Base-by-base conservation (phyloP, 1,284 basidiomycete species). In the Cutaneotrichosporon sp. region DNA sequence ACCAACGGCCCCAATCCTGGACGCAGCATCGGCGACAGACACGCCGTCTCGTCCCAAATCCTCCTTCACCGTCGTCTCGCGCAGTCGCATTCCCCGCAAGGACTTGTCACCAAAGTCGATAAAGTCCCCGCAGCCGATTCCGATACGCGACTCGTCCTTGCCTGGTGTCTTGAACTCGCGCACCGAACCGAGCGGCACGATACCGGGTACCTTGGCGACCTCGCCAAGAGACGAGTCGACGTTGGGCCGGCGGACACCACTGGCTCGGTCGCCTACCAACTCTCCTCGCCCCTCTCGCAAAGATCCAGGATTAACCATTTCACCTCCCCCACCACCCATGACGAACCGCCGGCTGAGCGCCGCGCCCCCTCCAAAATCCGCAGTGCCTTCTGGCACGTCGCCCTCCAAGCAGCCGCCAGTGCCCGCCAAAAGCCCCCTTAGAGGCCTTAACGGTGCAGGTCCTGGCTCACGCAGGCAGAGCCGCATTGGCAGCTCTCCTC, bases 391-490 rank as follows among this genome's bases (percentile, higher is more conserved):
- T 26, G 30, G 22, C 39, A 26, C 5, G 26, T 30, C 26, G 10
- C 26, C 26, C 7, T 30, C 26, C 26, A 30, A 30, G 26, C 26
- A 30, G 20, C 73, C 73, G 5, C 67, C 72, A 15, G 54, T 75
- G 1, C 74, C 74, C 4, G 65, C 64, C 4, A 69, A 69, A 51
- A 70, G 62, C 42, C 74, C 74, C 0, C 43, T 74, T 14, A 61
- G 72, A 8, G 50, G 59, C 4, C 41, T 51, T 1, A 41, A 39
- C 4, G 36, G 10, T 26, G 23, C 12, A 7, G 23, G 26, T 30
- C 26, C 26, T 30, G 37, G 21, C 4, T 30, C n/a, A 21, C 33
- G 22, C 17, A 15, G 39, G 10, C 34, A 33, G 37, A 40, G 46
- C 23, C 46, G 37, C 7, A 13, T 22, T 37, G 18, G 17, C 21